phyloP scores from a whole-genome alignment of 2,329 filamentous ascomycete species.

The Colletotrichum kahawae region DNA sequence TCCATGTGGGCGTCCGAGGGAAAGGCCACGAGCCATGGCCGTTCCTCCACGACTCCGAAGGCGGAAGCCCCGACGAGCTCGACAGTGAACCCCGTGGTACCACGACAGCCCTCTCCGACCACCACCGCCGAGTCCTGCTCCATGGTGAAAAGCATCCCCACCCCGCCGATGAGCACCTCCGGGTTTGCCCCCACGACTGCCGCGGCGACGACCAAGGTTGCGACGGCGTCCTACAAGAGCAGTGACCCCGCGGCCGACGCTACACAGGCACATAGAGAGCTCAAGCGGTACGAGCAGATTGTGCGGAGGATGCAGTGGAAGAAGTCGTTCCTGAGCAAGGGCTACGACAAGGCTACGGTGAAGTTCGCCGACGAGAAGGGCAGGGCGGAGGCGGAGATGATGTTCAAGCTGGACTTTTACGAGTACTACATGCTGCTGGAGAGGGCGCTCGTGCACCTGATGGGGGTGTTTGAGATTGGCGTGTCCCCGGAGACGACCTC shows the following conservation, averaged over 20 bases:
- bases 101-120: not conserved
- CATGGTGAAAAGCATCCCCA: not conserved
- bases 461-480: constrained; percentile 66
- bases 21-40: not conserved
- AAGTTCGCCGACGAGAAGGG: constrained; percentile 36
- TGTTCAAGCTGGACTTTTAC: constrained; percentile 81
- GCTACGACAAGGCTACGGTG: constrained; percentile 56
- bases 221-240: not conserved
- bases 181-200: not conserved
- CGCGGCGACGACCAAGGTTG: not conserved
- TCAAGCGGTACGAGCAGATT: constrained; percentile 64
- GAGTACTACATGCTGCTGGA: constrained; percentile 78
- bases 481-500: constrained; percentile 50
- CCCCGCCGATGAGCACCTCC: not conserved
- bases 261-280: constrained; percentile 41
- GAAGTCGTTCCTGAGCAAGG: constrained; percentile 61
- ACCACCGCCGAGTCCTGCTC: not conserved
- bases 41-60: not conserved
- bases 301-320: constrained; percentile 68
- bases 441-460: constrained; percentile 69
- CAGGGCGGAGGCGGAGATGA: constrained; percentile 60
- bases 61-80: not conserved
- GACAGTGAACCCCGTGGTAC: not conserved
- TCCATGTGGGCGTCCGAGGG: constrained; percentile 19
- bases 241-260: not conserved